These are phyloP conservation scores for Aspergillus viridinutans DNA, from an alignment of 2,329 filamentous ascomycete species.

Conservation along the genomic window DNA sequence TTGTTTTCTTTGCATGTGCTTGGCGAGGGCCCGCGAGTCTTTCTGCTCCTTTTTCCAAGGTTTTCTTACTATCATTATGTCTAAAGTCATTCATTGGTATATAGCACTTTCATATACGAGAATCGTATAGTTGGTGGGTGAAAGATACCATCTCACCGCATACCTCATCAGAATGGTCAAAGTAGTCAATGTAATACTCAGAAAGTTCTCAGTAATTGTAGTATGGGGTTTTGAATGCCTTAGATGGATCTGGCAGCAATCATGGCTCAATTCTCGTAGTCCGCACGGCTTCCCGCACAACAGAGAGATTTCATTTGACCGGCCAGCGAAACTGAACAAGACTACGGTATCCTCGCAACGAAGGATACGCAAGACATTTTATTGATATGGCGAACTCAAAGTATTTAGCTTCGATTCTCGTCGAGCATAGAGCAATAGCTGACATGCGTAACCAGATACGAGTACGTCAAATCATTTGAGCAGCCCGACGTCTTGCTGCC, in stretches of 20 bases:
- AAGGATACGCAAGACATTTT: neutral
- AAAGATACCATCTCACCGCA: neutral
- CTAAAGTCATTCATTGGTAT: slow-evolving; percentile 4
- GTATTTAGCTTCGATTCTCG: slow-evolving; percentile 1
- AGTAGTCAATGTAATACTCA: neutral
- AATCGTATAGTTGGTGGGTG: neutral
- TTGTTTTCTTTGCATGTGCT: neutral
- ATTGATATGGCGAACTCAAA: slow-evolving; percentile 15
- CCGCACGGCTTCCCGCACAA: neutral
- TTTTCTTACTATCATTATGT: slow-evolving; percentile 10
- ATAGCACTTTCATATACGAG: slow-evolving; percentile 8
- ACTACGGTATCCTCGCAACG: neutral
- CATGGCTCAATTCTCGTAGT: neutral
- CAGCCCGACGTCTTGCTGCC: slow-evolving; percentile 73
- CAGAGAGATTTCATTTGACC: neutral
- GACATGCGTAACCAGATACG: slow-evolving; percentile 59
- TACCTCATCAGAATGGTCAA: neutral
- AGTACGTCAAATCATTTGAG: slow-evolving; percentile 91
- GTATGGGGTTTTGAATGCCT: neutral
- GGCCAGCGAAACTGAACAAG: neutral
- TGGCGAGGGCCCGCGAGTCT: neutral
- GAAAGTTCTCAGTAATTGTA: neutral
- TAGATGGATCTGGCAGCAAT: neutral
- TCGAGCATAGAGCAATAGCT: slow-evolving; percentile 6
- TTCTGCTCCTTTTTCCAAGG: slow-evolving; percentile 4